Percentiles rank a stretch among this genome's conserved stretches.
phyloP scores from a whole-genome alignment of 129 eudicot species.

The Flaveria brownii region DNA sequence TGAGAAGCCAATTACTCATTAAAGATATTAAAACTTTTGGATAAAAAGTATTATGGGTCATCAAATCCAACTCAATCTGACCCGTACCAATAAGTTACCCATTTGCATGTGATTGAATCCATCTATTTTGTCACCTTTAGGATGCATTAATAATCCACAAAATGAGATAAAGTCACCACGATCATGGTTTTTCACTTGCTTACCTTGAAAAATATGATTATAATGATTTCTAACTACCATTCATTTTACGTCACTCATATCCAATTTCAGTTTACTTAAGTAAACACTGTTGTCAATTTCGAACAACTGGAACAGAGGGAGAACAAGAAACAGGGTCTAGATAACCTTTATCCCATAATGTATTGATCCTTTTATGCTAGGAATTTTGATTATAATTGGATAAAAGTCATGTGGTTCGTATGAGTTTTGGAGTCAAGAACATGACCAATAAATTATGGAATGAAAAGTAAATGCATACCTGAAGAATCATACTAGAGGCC shows the following conservation, averaged over 20 bases:
- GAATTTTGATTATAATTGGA: neutral
- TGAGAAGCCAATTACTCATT: neutral
- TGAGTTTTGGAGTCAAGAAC: neutral
- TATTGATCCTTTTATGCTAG: constrained; percentile 1
- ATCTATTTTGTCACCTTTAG: neutral
- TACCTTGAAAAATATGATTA: neutral
- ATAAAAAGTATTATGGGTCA: neutral
- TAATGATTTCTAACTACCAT: neutral
- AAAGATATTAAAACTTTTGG: neutral
- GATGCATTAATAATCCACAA: neutral
- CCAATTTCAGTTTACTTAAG: neutral
- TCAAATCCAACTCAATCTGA: neutral
- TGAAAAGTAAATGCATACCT: constrained; percentile 43
- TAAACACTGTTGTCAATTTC: constrained; percentile 11
- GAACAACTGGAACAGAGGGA: neutral
- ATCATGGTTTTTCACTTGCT: constrained; percentile 13
- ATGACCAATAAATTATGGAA: constrained; percentile 10
- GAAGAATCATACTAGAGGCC: constrained; percentile 75
- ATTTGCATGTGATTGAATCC: neutral
- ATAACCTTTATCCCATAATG: neutral
- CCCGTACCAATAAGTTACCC: neutral
- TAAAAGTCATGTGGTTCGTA: neutral
- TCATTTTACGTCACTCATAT: neutral
- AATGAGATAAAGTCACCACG: neutral
- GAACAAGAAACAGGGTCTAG: neutral